Conservation (phyloP, 208 protist genomes). For the Leishmania aethiopica region DNA sequence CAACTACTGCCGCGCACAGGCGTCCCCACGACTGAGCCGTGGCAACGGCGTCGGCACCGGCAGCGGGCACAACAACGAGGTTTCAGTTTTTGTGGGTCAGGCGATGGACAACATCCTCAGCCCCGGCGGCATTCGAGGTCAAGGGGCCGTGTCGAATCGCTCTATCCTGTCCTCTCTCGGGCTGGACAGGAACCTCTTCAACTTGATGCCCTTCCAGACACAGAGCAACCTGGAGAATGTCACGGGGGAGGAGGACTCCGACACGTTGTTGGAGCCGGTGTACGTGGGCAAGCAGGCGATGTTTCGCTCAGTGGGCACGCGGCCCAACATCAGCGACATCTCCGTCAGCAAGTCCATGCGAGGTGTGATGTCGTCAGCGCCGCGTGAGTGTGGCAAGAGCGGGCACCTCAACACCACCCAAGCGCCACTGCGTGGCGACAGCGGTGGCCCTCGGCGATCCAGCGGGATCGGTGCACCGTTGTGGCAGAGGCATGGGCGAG, state of each 20-base stretch:
- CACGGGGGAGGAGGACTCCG: slow-evolving; percentile 16
- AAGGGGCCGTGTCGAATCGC: slow-evolving; percentile 27
- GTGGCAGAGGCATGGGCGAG: no score
- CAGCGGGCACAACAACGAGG: slow-evolving; percentile 22
- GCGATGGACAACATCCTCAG: slow-evolving; percentile 45
- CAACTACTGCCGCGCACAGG: slow-evolving; percentile 20
- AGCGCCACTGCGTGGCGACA: background rate
- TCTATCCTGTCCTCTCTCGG: slow-evolving; percentile 47
- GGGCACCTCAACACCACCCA: background rate
- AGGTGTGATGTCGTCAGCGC: slow-evolving; percentile 11
- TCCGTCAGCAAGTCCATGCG: slow-evolving; percentile 46
- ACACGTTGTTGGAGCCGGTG: slow-evolving; percentile 35
- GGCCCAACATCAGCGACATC: slow-evolving; percentile 24
- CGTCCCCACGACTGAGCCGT: slow-evolving; percentile 15
- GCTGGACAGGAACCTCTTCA: slow-evolving; percentile 41
- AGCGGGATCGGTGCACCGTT: background rate
- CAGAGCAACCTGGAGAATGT: slow-evolving; percentile 33
- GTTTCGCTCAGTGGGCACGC: slow-evolving; percentile 34
- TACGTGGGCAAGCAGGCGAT: slow-evolving; percentile 44
- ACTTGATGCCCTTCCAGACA: slow-evolving; percentile 41
- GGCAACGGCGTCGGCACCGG: background rate
- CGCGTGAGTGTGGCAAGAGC: background rate
- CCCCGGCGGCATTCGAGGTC: slow-evolving; percentile 6
- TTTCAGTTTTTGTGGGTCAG: slow-evolving; percentile 45
- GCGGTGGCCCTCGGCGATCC: background rate